phyloP scores from a whole-genome alignment of 495 filamentous ascomycete species.

The Chaetomium cochliodes region DNA sequence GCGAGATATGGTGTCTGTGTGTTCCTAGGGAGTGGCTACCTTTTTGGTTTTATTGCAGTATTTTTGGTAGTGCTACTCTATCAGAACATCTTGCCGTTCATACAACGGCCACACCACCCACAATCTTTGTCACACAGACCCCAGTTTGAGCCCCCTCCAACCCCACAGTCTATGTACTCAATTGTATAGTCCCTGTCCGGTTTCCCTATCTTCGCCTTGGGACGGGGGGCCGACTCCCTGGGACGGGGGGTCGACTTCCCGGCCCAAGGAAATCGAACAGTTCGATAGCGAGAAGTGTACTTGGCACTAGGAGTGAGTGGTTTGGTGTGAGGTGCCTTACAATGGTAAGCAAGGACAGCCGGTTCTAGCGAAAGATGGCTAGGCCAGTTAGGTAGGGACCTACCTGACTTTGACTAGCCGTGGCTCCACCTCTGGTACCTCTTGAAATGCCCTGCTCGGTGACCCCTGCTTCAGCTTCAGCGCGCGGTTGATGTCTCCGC shows the following conservation, averaged over 20 bases:
- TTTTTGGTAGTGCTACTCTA: too few species aligned
- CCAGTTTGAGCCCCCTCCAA: neutral
- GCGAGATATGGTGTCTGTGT: neutral
- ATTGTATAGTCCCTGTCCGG: too few species aligned
- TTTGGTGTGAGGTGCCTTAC: neutral
- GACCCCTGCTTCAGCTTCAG: neutral
- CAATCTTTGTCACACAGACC: neutral
- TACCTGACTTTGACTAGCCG: too few species aligned
- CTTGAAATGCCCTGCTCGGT: too few species aligned
- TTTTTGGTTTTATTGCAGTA: too few species aligned
- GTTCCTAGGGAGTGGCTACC: too few species aligned
- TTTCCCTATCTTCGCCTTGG: neutral
- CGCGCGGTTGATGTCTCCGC: neutral
- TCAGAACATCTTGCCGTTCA: neutral
- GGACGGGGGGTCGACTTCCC: neutral
- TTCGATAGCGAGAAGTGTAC: neutral
- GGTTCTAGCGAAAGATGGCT: too few species aligned
- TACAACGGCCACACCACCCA: neutral
- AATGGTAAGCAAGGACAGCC: neutral
- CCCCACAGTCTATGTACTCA: too few species aligned
- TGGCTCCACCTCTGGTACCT: too few species aligned
- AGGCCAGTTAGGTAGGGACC: too few species aligned
- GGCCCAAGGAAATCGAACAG: neutral
- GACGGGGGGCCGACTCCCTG: neutral
- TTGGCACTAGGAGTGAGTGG: neutral